These are phyloP conservation scores for Calocera cornea DNA, from an alignment of 768 basidiomycete species.

Conservation along the genomic window DNA sequence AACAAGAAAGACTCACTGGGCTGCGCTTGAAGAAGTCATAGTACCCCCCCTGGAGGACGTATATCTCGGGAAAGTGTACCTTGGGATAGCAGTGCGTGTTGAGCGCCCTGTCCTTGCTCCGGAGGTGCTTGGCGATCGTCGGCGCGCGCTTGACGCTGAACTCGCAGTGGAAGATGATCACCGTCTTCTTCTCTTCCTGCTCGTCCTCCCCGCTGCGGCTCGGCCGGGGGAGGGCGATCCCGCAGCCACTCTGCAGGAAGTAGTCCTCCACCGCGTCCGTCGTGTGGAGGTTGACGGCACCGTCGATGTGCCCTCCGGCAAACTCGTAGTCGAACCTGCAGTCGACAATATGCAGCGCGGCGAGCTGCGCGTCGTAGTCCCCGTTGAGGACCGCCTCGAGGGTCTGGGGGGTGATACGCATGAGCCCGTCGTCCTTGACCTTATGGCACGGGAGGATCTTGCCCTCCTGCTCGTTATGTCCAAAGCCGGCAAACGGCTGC, in stretches of 20 bases:
- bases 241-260: conserved; percentile 54
- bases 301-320: conserved; percentile 79
- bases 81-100: conserved; percentile 84
- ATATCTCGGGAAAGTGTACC: conserved; percentile 91
- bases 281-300: conserved; percentile 84
- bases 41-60: conserved; percentile 94
- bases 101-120: conserved; percentile 75
- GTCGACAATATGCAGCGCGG: conserved; percentile 71
- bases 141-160: conserved; percentile 92
- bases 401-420: conserved; percentile 71
- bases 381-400: conserved; percentile 69
- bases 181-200: conserved; percentile 47
- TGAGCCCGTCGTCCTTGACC: conserved; percentile 88
- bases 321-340: conserved; percentile 98
- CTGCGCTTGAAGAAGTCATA: conserved; percentile 68
- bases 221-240: conserved; percentile 24
- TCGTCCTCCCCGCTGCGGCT: conserved; percentile 49
- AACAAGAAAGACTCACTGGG: conserved; percentile 23
- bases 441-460: conserved; percentile 90
- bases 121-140: conserved; percentile 89
- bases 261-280: conserved; percentile 66
- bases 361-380: conserved; percentile 47
- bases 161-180: conserved; percentile 95
- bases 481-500: conserved; percentile 55
- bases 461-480: conserved; percentile 83